phyloP scores from a whole-genome alignment of 495 filamentous ascomycete genomes.

The Penicillium canariense region DNA sequence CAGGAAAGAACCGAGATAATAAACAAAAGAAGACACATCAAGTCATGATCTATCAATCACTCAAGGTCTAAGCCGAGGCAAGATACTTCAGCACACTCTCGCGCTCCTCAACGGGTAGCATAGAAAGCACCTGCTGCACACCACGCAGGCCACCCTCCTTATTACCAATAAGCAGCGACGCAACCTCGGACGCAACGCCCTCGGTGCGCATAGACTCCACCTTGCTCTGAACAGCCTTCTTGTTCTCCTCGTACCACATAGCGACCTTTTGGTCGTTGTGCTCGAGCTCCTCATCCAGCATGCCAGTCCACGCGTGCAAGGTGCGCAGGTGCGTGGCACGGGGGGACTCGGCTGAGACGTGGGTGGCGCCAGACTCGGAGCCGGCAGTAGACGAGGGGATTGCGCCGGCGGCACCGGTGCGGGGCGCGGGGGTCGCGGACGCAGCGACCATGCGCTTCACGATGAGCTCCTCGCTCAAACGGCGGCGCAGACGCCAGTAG shows the following conservation, averaged over 20 bases:
- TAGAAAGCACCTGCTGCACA: slow-evolving; percentile 76
- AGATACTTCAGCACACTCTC: slow-evolving; percentile 81
- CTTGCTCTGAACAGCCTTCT: slow-evolving; percentile 73
- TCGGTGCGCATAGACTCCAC: slow-evolving; percentile 78
- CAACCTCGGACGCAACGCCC: slow-evolving; percentile 73
- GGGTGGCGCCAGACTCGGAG: slow-evolving; percentile 22
- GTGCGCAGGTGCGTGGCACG: slow-evolving; percentile 63
- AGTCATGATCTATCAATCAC: slow-evolving; percentile 4
- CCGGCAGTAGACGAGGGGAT: slow-evolving; percentile 22
- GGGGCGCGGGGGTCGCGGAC: slow-evolving; percentile 31
- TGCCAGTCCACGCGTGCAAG: slow-evolving; percentile 73
- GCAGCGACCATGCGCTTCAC: slow-evolving; percentile 78
- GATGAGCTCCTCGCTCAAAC: slow-evolving; percentile 94
- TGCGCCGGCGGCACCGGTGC: slow-evolving; percentile 30
- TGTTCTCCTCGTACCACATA: slow-evolving; percentile 97
- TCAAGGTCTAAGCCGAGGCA: slow-evolving; percentile 32
- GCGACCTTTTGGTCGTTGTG: slow-evolving; percentile 78
- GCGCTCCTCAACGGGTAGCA: slow-evolving; percentile 82
- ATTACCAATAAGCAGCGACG: slow-evolving; percentile 68
- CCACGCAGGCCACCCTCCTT: slow-evolving; percentile 82
- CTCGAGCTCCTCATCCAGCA: slow-evolving; percentile 63
- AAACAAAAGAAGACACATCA: slow-evolving; percentile 11
- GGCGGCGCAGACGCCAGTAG: slow-evolving; percentile 98
- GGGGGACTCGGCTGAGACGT: slow-evolving; percentile 37
- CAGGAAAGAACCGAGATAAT: slow-evolving; percentile 3